Percentiles rank a stretch among this genome's conserved stretches.
phyloP scores from a whole-genome alignment of 2,329 filamentous ascomycete species.

The Pestalotiopsis sp. region DNA sequence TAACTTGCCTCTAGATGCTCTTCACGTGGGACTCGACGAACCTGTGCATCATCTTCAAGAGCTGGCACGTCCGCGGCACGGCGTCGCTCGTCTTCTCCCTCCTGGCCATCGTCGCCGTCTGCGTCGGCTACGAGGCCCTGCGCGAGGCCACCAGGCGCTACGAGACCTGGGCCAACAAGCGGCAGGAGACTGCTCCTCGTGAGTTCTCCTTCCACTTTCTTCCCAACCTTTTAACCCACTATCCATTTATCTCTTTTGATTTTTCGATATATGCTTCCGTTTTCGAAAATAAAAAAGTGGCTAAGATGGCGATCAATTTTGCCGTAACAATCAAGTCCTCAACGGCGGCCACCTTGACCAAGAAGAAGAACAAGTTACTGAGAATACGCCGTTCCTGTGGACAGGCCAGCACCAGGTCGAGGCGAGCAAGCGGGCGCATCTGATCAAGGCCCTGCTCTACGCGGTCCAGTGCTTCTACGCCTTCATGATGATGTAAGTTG shows the following conservation, averaged over 20 bases:
- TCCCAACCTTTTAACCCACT: too few relatives aligned
- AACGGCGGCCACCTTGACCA: background rate
- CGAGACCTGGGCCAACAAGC: constrained; percentile 60
- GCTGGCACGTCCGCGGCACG: constrained; percentile 83
- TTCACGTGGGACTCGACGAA: constrained; percentile 95
- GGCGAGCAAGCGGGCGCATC: constrained; percentile 67
- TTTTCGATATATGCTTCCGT: background rate
- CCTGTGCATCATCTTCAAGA: constrained; percentile 93
- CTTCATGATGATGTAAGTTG: constrained; percentile 96
- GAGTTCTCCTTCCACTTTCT: constrained; percentile 39
- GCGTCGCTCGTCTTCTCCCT: constrained; percentile 80
- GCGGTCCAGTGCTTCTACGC: constrained; percentile 96
- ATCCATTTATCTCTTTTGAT: too few relatives aligned
- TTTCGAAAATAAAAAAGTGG: background rate
- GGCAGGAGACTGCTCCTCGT: constrained; percentile 55
- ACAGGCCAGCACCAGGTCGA: constrained; percentile 66
- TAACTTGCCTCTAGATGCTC: constrained; percentile 70
- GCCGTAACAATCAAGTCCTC: constrained; percentile 9
- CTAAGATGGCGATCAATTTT: too few relatives aligned
- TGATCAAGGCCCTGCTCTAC: constrained; percentile 84
- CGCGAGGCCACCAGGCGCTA: constrained; percentile 78
- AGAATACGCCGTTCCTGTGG: constrained; percentile 64
- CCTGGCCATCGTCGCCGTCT: constrained; percentile 77
- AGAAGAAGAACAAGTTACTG: constrained; percentile 54
- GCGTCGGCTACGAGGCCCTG: constrained; percentile 91